phyloP scores from a whole-genome alignment of 805 yeast genomes.

The Saturnispora silvae region DNA sequence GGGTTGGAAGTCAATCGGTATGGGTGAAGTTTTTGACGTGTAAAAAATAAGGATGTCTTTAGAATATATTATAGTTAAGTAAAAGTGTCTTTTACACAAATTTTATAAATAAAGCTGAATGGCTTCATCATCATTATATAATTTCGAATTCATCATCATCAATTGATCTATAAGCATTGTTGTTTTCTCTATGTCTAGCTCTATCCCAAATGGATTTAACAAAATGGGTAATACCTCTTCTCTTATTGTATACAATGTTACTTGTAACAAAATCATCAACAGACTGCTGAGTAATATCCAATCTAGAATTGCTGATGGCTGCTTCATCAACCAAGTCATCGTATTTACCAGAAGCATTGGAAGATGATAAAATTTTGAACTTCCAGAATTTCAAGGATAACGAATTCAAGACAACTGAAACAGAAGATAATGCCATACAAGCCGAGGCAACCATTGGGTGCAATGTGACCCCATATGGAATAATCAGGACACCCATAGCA shows the following conservation, averaged over 20 bases:
- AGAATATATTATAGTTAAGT: no score
- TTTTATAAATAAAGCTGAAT: no score
- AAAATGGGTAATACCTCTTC: background rate
- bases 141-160: no score
- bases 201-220: background rate
- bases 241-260: background rate
- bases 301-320: slow-evolving; percentile 1
- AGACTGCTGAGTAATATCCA: background rate
- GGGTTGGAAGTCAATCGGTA: slow-evolving; percentile 62
- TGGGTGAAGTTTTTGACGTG: slow-evolving; percentile 35
- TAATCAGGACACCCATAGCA: slow-evolving; percentile 81
- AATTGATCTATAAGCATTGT: no score
- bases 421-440: slow-evolving; percentile 89
- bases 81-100: no score
- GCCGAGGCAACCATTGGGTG: slow-evolving; percentile 86
- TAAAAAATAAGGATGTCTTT: background rate
- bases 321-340: background rate
- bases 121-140: no score
- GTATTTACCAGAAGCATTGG: background rate
- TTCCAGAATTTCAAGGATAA: slow-evolving; percentile 61
- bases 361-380: slow-evolving; percentile 6
- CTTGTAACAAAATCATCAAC: slow-evolving; percentile 2
- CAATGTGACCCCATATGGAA: slow-evolving; percentile 64
- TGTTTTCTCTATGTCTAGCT: no score
- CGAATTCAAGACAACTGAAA: slow-evolving; percentile 79